Base-by-base conservation (phyloP, 768 basidiomycete species). In the Tylopilus sp. region DNA sequence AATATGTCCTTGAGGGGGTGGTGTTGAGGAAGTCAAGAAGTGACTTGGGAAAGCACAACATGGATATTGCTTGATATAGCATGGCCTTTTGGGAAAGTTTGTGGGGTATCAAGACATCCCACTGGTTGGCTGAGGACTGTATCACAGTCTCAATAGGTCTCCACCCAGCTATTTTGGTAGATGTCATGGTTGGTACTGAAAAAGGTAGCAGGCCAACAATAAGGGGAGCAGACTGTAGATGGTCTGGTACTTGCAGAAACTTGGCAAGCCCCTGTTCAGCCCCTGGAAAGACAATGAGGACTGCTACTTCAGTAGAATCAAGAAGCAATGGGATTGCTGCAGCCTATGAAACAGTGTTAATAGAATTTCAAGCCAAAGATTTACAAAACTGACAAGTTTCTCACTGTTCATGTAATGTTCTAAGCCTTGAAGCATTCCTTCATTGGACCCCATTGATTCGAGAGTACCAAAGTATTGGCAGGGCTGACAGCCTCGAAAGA, bases 271-370 rank as follows among this genome's bases (percentile, higher is more conserved):
- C 49, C 2, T 61, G 47, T 36, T 73, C 66, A 7, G 60, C 57
- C 15, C 71, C 62, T 20, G 80, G 73, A 56, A 83, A 79, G n/a
- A 88, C 57, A n/a, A 88, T 36, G 28, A 86, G 71, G 31, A 80
- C 62, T 8, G 79, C 86, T 13, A 76, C 73, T 43, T 78, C 66
- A 31, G 69, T 65, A 22, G 68, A 68, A 54, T 84, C 80, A 41
- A 83, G 63, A 39, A 61, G 63, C 1, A 81, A 58, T 22, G 80
- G 75, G 11, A 79, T 65, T 45, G 77, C 68, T 40, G 79, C 73
- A 50, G 78, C 71, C 85, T 86, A 42, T 35, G 47, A 31, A 40
- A 13, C 18, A 52, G 12, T 30, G 22, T 59, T 15, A 52, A 47
- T 40, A 12, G 22, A 43, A 39, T 47, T 4, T 38, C 20, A 47